Evolutionary conservation across 768 basidiomycete species (phyloP).

Genomic region (Lentinula aciculospora): DNA sequence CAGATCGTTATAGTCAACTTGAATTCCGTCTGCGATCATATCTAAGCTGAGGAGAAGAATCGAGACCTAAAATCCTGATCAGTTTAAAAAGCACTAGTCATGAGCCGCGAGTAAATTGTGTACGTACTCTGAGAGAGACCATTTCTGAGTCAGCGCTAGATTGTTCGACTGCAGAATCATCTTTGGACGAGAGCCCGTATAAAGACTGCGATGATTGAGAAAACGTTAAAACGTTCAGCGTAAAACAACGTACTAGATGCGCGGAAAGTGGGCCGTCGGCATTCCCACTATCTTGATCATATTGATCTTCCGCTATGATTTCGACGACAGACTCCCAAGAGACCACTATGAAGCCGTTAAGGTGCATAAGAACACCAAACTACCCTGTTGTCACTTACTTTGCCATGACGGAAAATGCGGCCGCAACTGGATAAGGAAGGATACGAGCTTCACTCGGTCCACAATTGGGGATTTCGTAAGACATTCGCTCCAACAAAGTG

Average conservation of each 20-base stretch:
- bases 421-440: conserved; percentile 64
- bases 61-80: conserved; percentile 35
- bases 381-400: conserved; percentile 33
- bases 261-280: conserved; percentile 33
- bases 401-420: conserved; percentile 65
- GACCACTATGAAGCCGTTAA: conserved; percentile 36
- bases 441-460: conserved; percentile 52
- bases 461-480: conserved; percentile 47
- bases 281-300: conserved; percentile 28
- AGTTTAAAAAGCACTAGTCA: conserved; percentile 1
- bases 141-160: conserved; percentile 39
- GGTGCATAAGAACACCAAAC: background rate
- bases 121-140: conserved; percentile 36
- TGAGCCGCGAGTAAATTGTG: background rate
- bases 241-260: conserved; percentile 29
- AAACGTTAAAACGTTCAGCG: background rate
- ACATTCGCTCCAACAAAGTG: conserved; percentile 63
- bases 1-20: conserved; percentile 43
- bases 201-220: conserved; percentile 29
- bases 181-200: conserved; percentile 33
- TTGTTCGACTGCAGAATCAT: conserved; percentile 11
- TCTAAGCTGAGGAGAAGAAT: conserved; percentile 53
- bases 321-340: conserved; percentile 62
- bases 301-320: conserved; percentile 51
- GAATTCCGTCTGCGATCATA: conserved; percentile 62